A percentile compares a stretch with the other conserved stretches of the same genome.
Conservation (phyloP, 202 grass and related monocot species). For the Zizania palustris region DNA sequence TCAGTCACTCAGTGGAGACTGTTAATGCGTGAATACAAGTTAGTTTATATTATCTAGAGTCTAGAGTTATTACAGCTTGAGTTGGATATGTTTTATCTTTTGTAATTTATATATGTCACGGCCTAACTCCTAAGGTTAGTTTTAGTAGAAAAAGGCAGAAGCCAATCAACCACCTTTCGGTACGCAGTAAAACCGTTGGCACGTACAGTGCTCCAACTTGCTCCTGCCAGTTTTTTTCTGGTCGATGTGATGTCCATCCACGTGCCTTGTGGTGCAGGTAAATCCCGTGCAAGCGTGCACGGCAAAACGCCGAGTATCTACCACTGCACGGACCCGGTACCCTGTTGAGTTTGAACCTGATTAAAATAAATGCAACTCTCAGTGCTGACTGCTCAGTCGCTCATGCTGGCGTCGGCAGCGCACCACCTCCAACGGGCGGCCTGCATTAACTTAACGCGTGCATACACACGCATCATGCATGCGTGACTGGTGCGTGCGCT, state of each 20-base stretch:
- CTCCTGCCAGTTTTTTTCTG: background rate
- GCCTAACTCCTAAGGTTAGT: too few species aligned
- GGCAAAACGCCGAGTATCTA: background rate
- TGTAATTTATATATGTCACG: too few species aligned
- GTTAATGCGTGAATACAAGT: too few species aligned
- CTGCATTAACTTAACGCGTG: background rate
- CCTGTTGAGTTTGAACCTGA: too few species aligned
- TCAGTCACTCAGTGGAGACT: too few species aligned
- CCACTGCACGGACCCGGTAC: too few species aligned
- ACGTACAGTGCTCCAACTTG: too few species aligned
- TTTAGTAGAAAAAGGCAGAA: conserved; percentile 5
- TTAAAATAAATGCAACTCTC: too few species aligned
- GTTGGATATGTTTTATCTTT: too few species aligned
- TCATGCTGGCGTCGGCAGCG: conserved; percentile 1
- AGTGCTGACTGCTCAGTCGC: background rate
- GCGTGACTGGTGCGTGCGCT: background rate
- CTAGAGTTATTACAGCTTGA: too few species aligned
- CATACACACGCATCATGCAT: background rate
- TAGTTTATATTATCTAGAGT: too few species aligned
- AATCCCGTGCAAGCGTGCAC: background rate
- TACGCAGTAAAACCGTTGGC: background rate
- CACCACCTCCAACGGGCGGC: background rate
- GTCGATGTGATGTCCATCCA: conserved; percentile 24
- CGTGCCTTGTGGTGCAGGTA: conserved; percentile 19
- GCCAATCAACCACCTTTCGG: background rate